A percentile compares a stretch with the other conserved stretches of the same genome.
Evolutionary conservation across 1,139 yeast species (phyloP).

Genomic region (Yamadazyma diddensiae): DNA sequence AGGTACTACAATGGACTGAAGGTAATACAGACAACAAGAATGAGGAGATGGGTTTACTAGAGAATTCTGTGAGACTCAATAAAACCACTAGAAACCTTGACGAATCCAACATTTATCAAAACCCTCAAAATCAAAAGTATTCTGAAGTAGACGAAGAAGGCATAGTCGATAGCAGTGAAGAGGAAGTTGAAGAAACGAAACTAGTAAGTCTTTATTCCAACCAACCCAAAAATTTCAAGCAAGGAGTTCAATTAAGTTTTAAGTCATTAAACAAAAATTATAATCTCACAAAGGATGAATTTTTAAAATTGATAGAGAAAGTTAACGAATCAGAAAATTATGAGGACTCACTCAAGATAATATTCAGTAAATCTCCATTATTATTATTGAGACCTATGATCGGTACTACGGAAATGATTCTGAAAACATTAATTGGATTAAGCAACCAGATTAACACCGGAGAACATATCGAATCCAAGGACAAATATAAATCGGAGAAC

Average conservation of each 20-base stretch:
- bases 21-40: slow-evolving; percentile 3
- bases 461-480: slow-evolving; percentile 35
- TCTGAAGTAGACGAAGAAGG: slow-evolving; percentile 22
- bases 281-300: slow-evolving; percentile 61
- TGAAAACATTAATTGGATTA: slow-evolving; percentile 78
- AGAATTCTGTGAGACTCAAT: slow-evolving; percentile 14
- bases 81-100: slow-evolving; percentile 7
- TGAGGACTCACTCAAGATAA: slow-evolving; percentile 62
- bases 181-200: slow-evolving; percentile 42
- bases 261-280: slow-evolving; percentile 69
- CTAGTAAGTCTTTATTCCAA: slow-evolving; percentile 77
- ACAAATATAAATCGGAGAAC: slow-evolving; percentile 20
- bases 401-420: slow-evolving; percentile 90
- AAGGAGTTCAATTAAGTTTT: slow-evolving; percentile 74
- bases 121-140: slow-evolving; percentile 10
- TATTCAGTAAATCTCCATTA: slow-evolving; percentile 79
- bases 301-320: slow-evolving; percentile 57
- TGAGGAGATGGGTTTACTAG: slow-evolving; percentile 10
- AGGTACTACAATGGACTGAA: no score
- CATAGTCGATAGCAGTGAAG: slow-evolving; percentile 17
- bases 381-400: slow-evolving; percentile 81
- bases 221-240: slow-evolving; percentile 70
- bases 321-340: slow-evolving; percentile 62
- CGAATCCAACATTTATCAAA: slow-evolving; percentile 10
- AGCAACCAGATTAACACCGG: slow-evolving; percentile 77